Base-by-base conservation (phyloP, 176 grass and related monocot genomes). In the Musa acuminata region DNA sequence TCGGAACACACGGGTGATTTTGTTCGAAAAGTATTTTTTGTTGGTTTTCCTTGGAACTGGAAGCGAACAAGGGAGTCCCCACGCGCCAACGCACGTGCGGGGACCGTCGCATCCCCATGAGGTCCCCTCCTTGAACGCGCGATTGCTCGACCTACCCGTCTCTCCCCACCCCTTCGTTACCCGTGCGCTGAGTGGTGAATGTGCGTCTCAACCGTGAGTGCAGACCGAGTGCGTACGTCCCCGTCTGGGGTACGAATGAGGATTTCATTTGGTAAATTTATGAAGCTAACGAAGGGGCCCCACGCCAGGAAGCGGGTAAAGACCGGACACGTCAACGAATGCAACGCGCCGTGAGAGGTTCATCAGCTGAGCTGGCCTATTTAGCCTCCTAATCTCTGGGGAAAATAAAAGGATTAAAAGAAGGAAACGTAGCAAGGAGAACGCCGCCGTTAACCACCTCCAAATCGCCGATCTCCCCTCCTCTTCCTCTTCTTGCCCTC, bases 91-190 rank as follows among this genome's bases (percentile, higher is more conserved):
- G 14, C 57, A 60, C 57, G 57, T 60, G 57, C 57, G 57, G 57
- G 17, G 57, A 43, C 13, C 11, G 12, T 59, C 55, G 55, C 35
- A 43, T 43, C 35, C 4, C 35, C 35, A 0, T 6, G 0, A 3
- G 35, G 35, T 43, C 35, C 35, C 4, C 5, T 43, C 35, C 35
- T 43, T 43, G 35, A 43, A 43, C 35, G 35, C 35, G 35, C 35
- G 35, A 43, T 43, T 43, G 35, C 35, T 43, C 4, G 35, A 0
- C 35, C 4, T 43, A 43, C 35, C 4, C 35, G 3, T 43, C 4
- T 43, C 0, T 0, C 0, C 0, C 4, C 35, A 43, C 35, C 4
- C 35, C 0, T 43, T 6, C 3, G 3, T 0, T 43, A 43, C 35
- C 35, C 0, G 35, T 0, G 35, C 35, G 35, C 35, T 43, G 35